Conservation (phyloP, 2,329 filamentous ascomycete genomes). For the Biscogniauxia marginata region DNA sequence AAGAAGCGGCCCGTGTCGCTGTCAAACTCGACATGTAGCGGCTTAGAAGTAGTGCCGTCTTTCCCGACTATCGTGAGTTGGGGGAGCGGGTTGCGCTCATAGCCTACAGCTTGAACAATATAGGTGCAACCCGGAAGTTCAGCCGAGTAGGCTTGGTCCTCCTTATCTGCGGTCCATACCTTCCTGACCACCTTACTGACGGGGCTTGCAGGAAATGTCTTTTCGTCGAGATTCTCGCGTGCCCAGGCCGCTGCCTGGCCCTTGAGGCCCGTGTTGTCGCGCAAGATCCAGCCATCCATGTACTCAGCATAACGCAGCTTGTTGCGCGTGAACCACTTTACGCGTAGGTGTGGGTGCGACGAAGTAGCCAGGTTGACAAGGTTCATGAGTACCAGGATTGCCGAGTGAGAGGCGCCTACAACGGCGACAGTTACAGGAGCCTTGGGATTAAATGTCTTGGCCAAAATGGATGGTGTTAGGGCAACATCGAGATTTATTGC, state of each 20-base stretch:
- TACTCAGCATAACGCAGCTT: conserved; percentile 60
- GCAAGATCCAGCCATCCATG: conserved; percentile 61
- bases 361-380: conserved; percentile 51
- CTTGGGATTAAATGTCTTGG: conserved; percentile 37
- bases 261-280: conserved; percentile 66
- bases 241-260: conserved; percentile 61
- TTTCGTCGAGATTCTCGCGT: conserved; percentile 55
- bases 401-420: conserved; percentile 62
- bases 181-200: conserved; percentile 47
- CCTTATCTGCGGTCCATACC: conserved; percentile 42
- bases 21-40: conserved; percentile 30
- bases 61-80: conserved; percentile 31
- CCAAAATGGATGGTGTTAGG: conserved; percentile 51
- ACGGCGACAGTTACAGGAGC: conserved; percentile 49
- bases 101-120: conserved; percentile 60
- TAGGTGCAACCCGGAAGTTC: conserved; percentile 51
- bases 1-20: conserved; percentile 44
- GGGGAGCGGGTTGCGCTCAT: conserved; percentile 49
- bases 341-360: conserved; percentile 50
- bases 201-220: conserved; percentile 41
- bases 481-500: conserved; percentile 52
- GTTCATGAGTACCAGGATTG: conserved; percentile 62
- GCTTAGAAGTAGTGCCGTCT: conserved; percentile 32
- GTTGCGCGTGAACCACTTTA: conserved; percentile 64
- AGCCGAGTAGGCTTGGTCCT: conserved; percentile 42